Base-by-base conservation (phyloP, 805 yeast genomes). In the Hanseniaspora valbyensis region DNA sequence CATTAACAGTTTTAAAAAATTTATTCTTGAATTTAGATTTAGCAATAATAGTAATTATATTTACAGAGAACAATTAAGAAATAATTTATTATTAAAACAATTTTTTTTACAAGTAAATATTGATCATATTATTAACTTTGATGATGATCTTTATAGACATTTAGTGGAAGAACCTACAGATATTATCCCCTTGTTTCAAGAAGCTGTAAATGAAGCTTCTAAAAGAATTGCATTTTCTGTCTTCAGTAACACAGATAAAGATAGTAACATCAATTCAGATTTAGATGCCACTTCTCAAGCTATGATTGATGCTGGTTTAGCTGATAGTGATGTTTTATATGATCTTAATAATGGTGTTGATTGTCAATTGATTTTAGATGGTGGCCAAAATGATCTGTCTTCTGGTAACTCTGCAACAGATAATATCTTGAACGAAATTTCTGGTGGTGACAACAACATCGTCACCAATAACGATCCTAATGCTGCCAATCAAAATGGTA, bases 51-150 rank as follows among this genome's bases (percentile, higher is more conserved):
- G 85, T 52, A 82, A 79, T 62, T 92, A 84, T 64, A 71, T 88
- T 36, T 90, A 90, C 70, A 74, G 95, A 71, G 96, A 89, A 59
- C 95, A 89, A 63, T 71, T 92, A 50, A 73, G 96, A 57, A 95
- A 87, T 59, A 87, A 89, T 65, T 69, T 94, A 42, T 70, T 90
- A 45, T 81, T 86, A 55, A 81, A 81, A 51, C 78, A 81, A 59
- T 89, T 78, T 66, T 75, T 73, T 37, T 66, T 92, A 46, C 75
- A 77, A 2, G 94, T 92, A 10, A 79, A 84, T 56, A 73, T 85
- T 43, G 95, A 83, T 50, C 95, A 92, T 61, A 69, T 92, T 52
- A 83, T 90, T 51, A 81, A 87, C 8, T 92, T 78, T 69, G 85
- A 87, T 60, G 97, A 87, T 61, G 95, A 85, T 57, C 71, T 92